Conservation (phyloP, 1,139 yeast genomes). For the Pichia sp. region DNA sequence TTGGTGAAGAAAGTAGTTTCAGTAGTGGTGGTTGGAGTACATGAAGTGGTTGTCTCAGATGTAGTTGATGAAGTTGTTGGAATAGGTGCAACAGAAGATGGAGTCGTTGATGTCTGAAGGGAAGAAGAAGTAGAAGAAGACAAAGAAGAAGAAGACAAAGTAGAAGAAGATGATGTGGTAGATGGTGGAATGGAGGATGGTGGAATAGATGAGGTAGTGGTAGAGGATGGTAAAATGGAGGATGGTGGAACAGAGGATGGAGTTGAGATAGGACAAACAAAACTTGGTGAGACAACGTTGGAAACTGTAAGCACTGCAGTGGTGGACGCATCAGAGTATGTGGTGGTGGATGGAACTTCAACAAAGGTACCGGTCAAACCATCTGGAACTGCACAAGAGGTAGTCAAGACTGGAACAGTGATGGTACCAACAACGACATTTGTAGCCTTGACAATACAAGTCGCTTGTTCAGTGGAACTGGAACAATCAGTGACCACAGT, state of each 20-base stretch:
- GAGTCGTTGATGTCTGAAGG: neutral
- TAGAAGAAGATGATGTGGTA: neutral
- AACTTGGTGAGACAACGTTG: slow-evolving; percentile 9
- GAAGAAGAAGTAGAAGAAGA: slow-evolving; percentile 1
- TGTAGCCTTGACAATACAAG: slow-evolving; percentile 4
- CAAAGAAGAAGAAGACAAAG: neutral
- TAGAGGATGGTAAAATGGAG: slow-evolving; percentile 1
- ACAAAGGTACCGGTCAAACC: slow-evolving; percentile 10
- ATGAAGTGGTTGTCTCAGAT: neutral
- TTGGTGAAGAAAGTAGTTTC: slow-evolving; percentile 3
- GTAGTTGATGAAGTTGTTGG: slow-evolving; percentile 2
- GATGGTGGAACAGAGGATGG: slow-evolving; percentile 2
- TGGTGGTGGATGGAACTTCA: slow-evolving; percentile 1
- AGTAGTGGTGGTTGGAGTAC: neutral
- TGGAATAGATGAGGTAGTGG: slow-evolving; percentile 3
- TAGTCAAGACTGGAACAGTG: slow-evolving; percentile 4
- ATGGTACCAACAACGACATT: slow-evolving; percentile 3
- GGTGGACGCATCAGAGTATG: slow-evolving; percentile 1
- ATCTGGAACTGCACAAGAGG: slow-evolving; percentile 9
- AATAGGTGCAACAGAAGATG: slow-evolving; percentile 1
- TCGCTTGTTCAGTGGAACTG: slow-evolving; percentile 1
- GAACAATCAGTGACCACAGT: slow-evolving; percentile 8
- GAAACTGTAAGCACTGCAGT: slow-evolving; percentile 6
- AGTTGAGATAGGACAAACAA: slow-evolving; percentile 8
- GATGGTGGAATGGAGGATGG: slow-evolving; percentile 4